Evolutionary conservation across 805 yeast species (phyloP).

Genomic region (Saturnispora mendoncae): DNA sequence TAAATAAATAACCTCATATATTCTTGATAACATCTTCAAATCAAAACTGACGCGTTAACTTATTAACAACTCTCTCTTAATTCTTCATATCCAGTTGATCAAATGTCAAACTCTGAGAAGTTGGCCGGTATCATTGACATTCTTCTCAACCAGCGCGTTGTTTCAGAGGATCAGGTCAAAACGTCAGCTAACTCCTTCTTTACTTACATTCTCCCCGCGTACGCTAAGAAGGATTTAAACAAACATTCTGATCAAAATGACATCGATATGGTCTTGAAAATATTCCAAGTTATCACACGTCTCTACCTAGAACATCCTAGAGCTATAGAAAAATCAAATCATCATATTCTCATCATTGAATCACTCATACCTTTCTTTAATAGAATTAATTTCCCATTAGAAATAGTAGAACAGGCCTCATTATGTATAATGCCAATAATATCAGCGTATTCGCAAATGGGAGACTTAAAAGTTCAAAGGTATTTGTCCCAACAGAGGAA

Average conservation of each 20-base stretch:
- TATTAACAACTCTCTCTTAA: no score
- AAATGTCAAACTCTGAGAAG: conserved; percentile 5
- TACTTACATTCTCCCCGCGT: conserved; percentile 8
- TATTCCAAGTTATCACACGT: conserved; percentile 6
- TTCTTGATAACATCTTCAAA: no score
- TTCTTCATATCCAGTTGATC: no score
- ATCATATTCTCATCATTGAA: conserved; percentile 17
- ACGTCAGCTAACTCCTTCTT: conserved; percentile 8
- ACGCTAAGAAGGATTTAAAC: conserved; percentile 2
- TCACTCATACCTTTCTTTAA: conserved; percentile 23
- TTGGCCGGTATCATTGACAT: conserved; percentile 3
- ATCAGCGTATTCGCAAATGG: conserved; percentile 15
- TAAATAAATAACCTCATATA: no score
- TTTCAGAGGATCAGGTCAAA: conserved; percentile 6
- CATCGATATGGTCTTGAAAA: neutral
- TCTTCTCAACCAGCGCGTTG: neutral
- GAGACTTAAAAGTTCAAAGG: conserved; percentile 19
- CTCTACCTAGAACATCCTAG: conserved; percentile 4
- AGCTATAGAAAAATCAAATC: conserved; percentile 8
- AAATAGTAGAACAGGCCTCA: conserved; percentile 19
- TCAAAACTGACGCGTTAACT: no score
- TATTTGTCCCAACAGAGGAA: conserved; percentile 19
- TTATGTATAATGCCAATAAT: conserved; percentile 20
- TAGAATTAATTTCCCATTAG: conserved; percentile 17
- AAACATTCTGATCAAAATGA: neutral